Base-by-base conservation (phyloP, 176 grass and related monocot species). In the Alopecurus myosuroides region DNA sequence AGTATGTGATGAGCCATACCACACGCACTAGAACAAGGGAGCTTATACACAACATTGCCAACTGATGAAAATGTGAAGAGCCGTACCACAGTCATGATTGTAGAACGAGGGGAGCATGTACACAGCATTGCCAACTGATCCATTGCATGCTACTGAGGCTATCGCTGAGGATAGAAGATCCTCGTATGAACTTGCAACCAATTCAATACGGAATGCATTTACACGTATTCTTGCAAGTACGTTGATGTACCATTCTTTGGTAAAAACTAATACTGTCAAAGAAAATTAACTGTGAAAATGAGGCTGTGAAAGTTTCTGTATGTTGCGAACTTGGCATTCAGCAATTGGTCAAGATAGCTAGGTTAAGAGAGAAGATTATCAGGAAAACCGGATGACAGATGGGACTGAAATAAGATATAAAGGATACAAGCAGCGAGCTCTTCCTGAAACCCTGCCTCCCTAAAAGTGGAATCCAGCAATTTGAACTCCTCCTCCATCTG, bases 61-160 rank as follows among this genome's bases (percentile, higher is more conserved):
- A 95, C 89, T 56, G 91, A 90, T 29, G 35, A 55, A 29, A 11
- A n/a, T 25, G 75, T 37, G 28, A 48, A 85, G 29, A 64, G 44
- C 6, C 65, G 30, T 98, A 98, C 93, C 91, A 4, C 91, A 95
- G 70, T 95, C 97, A 86, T 98, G 93, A 81, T 95, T 98, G 85
- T 98, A 98, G 79, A 94, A 95, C 65, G 97, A 95, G 13, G 97
- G 91, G 74, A 98, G 83, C 85, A 98, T 92, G 65, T 98, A 98
- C 78, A 95, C 84, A 49, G 93, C 97, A 89, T 92, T 94, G 18
- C 93, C 97, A 92, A 98, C 93, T 63, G 96, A 90, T 34, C 52
- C 67, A 90, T 98, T 87, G 11, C 78, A 89, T 57, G 85, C 31
- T 58, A 94, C 81, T 11, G 81, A 94, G 39, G 90, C 86, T 79